These are phyloP conservation scores for Microcyclospora pomicola DNA, from an alignment of 2,329 filamentous ascomycete genomes.

Conservation along the genomic window DNA sequence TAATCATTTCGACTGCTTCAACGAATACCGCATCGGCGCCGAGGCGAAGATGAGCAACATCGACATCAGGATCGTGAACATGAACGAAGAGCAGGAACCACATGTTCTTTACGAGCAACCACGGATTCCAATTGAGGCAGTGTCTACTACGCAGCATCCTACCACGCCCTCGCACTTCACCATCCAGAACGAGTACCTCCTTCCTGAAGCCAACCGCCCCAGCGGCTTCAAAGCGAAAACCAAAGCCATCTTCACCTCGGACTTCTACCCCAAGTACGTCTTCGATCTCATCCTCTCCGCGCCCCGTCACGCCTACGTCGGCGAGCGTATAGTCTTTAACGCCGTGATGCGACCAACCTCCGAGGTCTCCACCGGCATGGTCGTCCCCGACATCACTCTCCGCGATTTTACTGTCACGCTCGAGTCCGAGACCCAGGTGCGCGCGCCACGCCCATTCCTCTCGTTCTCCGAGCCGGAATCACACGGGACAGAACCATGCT, in stretches of 20 bases:
- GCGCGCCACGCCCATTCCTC: too few relatives aligned
- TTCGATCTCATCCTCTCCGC: conserved; percentile 9
- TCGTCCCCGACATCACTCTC: too few relatives aligned
- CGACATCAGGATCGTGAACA: conserved; percentile 1
- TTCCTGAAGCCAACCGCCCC: conserved; percentile 10
- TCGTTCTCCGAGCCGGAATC: too few relatives aligned
- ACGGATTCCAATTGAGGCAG: background rate
- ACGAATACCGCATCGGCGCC: conserved; percentile 3
- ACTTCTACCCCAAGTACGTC: conserved; percentile 9
- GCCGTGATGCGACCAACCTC: background rate
- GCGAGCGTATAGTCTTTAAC: conserved; percentile 7
- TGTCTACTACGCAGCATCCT: background rate
- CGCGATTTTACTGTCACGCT: too few relatives aligned
- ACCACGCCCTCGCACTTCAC: background rate
- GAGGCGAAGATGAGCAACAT: conserved; percentile 2
- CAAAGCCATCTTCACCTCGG: conserved; percentile 10
- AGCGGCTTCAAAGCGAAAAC: conserved; percentile 11
- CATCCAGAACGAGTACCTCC: conserved; percentile 11
- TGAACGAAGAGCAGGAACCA: conserved; percentile 1
- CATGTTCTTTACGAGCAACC: conserved; percentile 4
- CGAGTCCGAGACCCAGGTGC: too few relatives aligned
- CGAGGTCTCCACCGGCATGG: too few relatives aligned
- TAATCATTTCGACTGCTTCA: too few relatives aligned
- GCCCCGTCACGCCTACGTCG: conserved; percentile 7
- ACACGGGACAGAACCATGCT: too few relatives aligned